Evolutionary conservation across 345 rosid genomes (phyloP).

Genomic region (Kernera saxatilis): DNA sequence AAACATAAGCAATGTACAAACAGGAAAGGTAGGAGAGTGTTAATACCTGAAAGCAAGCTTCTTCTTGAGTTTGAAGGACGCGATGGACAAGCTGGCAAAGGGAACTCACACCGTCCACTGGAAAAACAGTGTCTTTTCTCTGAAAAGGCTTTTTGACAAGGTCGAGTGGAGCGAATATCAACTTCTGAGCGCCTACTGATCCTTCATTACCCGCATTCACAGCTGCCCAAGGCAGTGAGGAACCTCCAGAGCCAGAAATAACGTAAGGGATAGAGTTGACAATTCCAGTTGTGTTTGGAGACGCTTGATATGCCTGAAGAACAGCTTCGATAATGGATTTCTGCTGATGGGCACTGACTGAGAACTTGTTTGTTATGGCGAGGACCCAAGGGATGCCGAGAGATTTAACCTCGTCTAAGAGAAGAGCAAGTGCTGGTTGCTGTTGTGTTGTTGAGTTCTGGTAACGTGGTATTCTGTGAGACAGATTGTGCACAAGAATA

Average conservation of each 20-base stretch:
- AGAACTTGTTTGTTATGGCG: conserved; percentile 91
- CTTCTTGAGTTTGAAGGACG: conserved; percentile 72
- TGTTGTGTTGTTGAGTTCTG: conserved; percentile 44
- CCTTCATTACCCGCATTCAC: conserved; percentile 44
- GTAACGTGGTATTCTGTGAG: conserved; percentile 78
- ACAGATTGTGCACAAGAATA: conserved; percentile 87
- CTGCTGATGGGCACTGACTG: conserved; percentile 98
- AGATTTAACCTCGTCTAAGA: conserved; percentile 82
- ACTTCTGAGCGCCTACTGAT: conserved; percentile 49
- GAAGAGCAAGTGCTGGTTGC: conserved; percentile 74
- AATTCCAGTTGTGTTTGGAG: conserved; percentile 58
- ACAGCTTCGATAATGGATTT: conserved; percentile 68
- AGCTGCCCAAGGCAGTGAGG: conserved; percentile 73
- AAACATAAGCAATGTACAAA: not conserved
- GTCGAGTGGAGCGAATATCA: conserved; percentile 60
- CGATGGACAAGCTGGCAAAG: conserved; percentile 69
- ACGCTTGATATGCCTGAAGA: conserved; percentile 70
- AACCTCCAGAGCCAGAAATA: conserved; percentile 59
- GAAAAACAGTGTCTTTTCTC: conserved; percentile 62
- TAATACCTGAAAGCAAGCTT: conserved; percentile 75
- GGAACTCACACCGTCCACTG: conserved; percentile 77
- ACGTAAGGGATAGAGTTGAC: conserved; percentile 89
- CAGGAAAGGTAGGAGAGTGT: not conserved
- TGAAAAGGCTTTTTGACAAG: conserved; percentile 71
- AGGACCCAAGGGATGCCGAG: conserved; percentile 97